Percentiles rank a stretch among this genome's conserved stretches.
Conservation (phyloP, 1,284 basidiomycete genomes). For the Apiotrichum akiyoshidainum region DNA sequence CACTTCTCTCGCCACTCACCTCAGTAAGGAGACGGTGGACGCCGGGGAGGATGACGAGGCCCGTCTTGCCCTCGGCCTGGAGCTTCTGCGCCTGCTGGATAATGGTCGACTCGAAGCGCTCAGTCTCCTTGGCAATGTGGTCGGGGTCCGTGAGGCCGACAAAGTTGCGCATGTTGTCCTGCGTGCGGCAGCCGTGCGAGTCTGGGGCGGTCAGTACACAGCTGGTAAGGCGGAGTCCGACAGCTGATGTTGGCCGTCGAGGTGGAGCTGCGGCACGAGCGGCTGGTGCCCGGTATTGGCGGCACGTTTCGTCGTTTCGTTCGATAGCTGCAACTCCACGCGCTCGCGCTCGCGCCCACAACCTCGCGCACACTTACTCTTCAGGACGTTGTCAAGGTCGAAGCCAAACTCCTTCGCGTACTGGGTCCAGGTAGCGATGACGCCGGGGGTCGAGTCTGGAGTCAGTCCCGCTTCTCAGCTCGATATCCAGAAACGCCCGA, state of each 20-base stretch:
- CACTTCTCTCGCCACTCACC: conserved; percentile 28
- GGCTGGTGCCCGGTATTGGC: neutral
- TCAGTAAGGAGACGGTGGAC: conserved; percentile 36
- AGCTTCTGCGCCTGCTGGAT: conserved; percentile 42
- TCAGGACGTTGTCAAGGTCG: conserved; percentile 45
- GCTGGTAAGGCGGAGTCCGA: no score
- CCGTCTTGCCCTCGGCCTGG: conserved; percentile 41
- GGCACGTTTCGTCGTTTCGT: no score
- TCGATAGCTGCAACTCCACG: no score
- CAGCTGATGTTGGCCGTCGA: neutral
- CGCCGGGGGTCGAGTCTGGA: conserved; percentile 47
- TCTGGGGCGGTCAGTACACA: conserved; percentile 50
- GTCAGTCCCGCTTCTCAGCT: neutral
- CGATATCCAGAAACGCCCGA: no score
- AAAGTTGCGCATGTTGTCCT: conserved; percentile 67
- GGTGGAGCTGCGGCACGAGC: neutral
- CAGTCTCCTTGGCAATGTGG: conserved; percentile 51
- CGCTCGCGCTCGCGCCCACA: no score
- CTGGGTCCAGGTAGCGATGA: conserved; percentile 46
- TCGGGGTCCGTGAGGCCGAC: conserved; percentile 62
- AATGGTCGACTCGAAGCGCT: conserved; percentile 48
- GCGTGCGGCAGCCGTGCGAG: conserved; percentile 68
- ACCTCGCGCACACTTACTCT: no score
- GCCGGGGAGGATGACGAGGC: conserved; percentile 47
- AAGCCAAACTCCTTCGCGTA: conserved; percentile 45